Evolutionary conservation across 1,284 basidiomycete species (phyloP), one percentile per base, ranked within the genome.

Genomic region (Meira miltonrushii): DNA sequence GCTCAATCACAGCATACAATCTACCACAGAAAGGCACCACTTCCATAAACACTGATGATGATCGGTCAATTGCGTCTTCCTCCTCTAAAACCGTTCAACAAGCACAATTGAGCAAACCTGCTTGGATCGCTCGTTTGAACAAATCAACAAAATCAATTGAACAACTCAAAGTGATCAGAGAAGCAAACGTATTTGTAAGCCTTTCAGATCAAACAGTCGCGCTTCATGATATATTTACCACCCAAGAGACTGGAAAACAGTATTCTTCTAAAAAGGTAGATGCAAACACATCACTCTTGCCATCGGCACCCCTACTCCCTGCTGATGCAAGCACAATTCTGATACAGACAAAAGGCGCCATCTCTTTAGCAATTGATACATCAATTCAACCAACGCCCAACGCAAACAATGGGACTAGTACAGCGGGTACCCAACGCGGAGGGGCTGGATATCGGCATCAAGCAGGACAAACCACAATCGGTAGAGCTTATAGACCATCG

Each of bases 341-440:
- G 50, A 38, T 39, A n/a, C 50, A 53, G 15, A 86, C 89, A 6
- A 88, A 88, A 76, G 83, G 84, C 15, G 90, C 90, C 0, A 84
- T 92, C 55, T 87, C 89, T 1, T 92, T 95, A 66, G 86, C 86
- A 0, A 79, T 88, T 1, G 82, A 88, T 71, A 85, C 87, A 0
- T 84, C 81, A 8, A 82, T 89, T 21, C 55, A 57, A 38, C 55
- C n/a, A n/a, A 33, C 28, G 3, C 25, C 48, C 2, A 33, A 33
- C 17, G 7, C 55, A 17, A 37, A 48, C 5, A 39, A 43, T 11
- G 23, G n/a, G 7, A 2, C 40, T n/a, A 7, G 11, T 15, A 48
- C 54, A 28, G 15, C 33, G 8, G 55, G 23, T 12, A 15, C 25
- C 2, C 28, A 33, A 33, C 28, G 28, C 8, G 28, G 28, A 33